Base-by-base conservation (phyloP, 768 basidiomycete genomes). In the Cyathus striatus region DNA sequence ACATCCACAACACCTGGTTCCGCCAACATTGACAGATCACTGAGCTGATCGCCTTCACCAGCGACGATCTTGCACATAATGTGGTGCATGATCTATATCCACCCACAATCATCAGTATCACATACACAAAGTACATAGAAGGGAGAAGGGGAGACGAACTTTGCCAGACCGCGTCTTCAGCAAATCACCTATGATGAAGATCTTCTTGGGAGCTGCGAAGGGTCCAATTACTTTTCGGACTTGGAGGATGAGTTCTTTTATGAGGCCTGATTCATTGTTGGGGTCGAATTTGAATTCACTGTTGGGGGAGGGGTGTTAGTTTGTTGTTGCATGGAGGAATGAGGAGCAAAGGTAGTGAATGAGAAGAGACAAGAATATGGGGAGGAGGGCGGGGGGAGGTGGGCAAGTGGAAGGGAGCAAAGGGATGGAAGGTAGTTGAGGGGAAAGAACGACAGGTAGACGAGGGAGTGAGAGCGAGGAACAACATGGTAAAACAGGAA, bases 151-250 rank as follows among this genome's bases (percentile, higher is more conserved):
- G 23, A 34, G 22, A 60, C 72, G 42, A 34, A 85, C 86, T 83
- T 98, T 98, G 33, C 94, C 94, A 13, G 86, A 89, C 37, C 95
- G 76, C 24, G 95, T 97, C 80, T 96, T 96, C 26, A 94, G 94
- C 42, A 96, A 69, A 64, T 95, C 93, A 33, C 63, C 50, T 49
- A 91, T 86, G 53, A 94, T 71, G 62, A 74, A 83, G 52, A 95
- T 80, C 69, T 86, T 89, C 79, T 97, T 98, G 21, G 95, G 95
- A 14, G 93, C 86, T 1, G 95, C 95, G 64, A 99, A 97, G 3
- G 96, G 94, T 3, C 95, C 96, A 47, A 99, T 99, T 34, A 89
- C 88, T 69, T 98, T 98, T 57, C 96, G 83, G 16, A 97, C 94
- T 68, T 97, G 94, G 23, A 97, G 79, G 22, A 85, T 76, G 47